A percentile compares a stretch with the other conserved stretches of the same genome.
phyloP scores from a whole-genome alignment of 2,329 filamentous ascomycete species.

The Davidsoniella neocaledoniae region DNA sequence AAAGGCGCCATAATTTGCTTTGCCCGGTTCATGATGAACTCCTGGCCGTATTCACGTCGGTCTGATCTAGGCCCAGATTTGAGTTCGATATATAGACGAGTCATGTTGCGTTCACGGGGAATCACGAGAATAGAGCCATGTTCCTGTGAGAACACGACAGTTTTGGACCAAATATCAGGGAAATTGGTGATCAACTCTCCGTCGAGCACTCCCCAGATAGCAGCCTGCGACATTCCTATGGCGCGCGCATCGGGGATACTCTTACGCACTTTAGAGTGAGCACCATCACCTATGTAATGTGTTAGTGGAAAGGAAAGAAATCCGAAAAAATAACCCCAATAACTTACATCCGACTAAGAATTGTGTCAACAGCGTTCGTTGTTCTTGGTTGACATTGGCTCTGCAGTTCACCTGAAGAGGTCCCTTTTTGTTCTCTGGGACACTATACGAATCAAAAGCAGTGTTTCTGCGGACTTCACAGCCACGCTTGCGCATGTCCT shows the following conservation, averaged over 20 bases:
- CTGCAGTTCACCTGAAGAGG: conserved; percentile 35
- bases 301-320: neutral
- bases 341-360: conserved; percentile 50
- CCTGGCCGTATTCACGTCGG: conserved; percentile 32
- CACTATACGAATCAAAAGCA: conserved; percentile 41
- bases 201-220: conserved; percentile 55
- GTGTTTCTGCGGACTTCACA: conserved; percentile 46
- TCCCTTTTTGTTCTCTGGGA: conserved; percentile 25
- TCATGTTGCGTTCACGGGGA: conserved; percentile 56
- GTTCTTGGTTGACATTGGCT: conserved; percentile 33
- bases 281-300: conserved; percentile 42
- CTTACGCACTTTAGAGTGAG: conserved; percentile 52
- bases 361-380: conserved; percentile 34
- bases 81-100: conserved; percentile 41
- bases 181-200: conserved; percentile 56
- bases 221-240: conserved; percentile 35
- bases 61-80: conserved; percentile 29
- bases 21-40: conserved; percentile 54
- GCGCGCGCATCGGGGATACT: conserved; percentile 41
- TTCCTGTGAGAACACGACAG: conserved; percentile 48
- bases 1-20: conserved; percentile 43
- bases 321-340: neutral
- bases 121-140: conserved; percentile 58
- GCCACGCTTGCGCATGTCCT: conserved; percentile 49
- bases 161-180: conserved; percentile 60